A percentile compares a stretch with the other conserved stretches of the same genome.
Evolutionary conservation across 192 early-diverging fungal species (phyloP).

Genomic region (Coemansia sp.): DNA sequence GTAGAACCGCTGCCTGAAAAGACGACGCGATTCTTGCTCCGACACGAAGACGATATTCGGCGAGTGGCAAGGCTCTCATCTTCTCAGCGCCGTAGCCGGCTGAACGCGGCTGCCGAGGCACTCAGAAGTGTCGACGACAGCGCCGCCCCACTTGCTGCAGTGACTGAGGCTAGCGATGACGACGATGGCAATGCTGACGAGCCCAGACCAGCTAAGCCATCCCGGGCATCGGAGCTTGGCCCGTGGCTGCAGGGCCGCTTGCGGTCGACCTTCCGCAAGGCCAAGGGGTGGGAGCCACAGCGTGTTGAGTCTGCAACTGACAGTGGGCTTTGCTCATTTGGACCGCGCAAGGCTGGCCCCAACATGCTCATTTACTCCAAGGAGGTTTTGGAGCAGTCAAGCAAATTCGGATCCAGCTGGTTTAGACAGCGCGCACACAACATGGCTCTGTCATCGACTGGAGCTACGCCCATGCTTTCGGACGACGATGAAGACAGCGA

Average conservation of each 20-base stretch:
- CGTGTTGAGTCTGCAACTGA: constrained; percentile 32
- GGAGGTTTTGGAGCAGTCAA: constrained; percentile 23
- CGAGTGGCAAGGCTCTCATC: constrained; percentile 30
- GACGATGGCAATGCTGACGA: constrained; percentile 11
- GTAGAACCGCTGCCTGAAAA: constrained; percentile 48
- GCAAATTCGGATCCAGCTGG: constrained; percentile 26
- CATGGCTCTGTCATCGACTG: constrained; percentile 13
- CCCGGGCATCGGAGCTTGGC: constrained; percentile 40
- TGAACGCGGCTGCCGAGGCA: constrained; percentile 31
- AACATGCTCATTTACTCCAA: constrained; percentile 50
- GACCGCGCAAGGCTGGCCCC: constrained; percentile 32
- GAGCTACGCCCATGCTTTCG: constrained; percentile 35
- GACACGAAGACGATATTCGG: constrained; percentile 44
- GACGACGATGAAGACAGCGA: constrained; percentile 33
- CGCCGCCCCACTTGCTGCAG: constrained; percentile 5
- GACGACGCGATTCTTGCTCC: constrained; percentile 32
- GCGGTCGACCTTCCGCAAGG: constrained; percentile 28
- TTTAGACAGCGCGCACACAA: constrained; percentile 18
- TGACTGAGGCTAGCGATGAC: constrained; percentile 6
- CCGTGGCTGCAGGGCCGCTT: constrained; percentile 41
- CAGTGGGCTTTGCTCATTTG: constrained; percentile 35
- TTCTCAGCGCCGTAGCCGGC: constrained; percentile 27
- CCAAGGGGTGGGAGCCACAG: constrained; percentile 52
- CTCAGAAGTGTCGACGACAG: constrained; percentile 15
- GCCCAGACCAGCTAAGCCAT: constrained; percentile 22